A percentile compares a stretch with the other conserved stretches of the same genome.
phyloP scores from a whole-genome alignment of 2,329 filamentous ascomycete genomes.

The Cercospora sesami region DNA sequence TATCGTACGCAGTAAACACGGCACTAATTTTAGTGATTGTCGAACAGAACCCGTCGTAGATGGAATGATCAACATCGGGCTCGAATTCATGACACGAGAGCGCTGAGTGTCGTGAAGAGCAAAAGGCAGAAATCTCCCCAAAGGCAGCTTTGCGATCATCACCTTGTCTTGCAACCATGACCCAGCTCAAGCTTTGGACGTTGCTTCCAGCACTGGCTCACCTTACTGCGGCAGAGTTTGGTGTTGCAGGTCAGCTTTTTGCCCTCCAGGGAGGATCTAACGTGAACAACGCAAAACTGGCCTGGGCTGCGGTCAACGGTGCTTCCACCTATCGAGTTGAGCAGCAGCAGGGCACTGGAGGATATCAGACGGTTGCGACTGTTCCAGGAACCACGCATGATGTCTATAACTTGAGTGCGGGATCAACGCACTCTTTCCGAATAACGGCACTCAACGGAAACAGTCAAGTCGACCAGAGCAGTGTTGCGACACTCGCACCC shows the following conservation, averaged over 20 bases:
- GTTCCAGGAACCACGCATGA: slow-evolving; percentile 21
- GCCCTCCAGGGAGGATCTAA: slow-evolving; percentile 18
- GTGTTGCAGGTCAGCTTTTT: slow-evolving; percentile 26
- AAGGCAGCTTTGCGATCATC: neutral
- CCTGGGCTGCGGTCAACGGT: slow-evolving; percentile 19
- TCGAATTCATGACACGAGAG: neutral
- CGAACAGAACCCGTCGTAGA: neutral
- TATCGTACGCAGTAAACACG: neutral
- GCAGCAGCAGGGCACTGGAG: slow-evolving; percentile 14
- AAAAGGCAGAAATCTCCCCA: neutral
- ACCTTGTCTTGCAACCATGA: neutral
- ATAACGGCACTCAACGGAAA: slow-evolving; percentile 20
- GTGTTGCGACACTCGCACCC: slow-evolving; percentile 13
- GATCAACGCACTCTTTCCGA: slow-evolving; percentile 16
- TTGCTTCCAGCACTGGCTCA: slow-evolving; percentile 12
- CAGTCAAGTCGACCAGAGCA: slow-evolving; percentile 17
- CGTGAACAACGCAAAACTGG: slow-evolving; percentile 26
- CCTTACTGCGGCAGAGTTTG: slow-evolving; percentile 19
- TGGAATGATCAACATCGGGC: neutral
- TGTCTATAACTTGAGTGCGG: slow-evolving; percentile 17
- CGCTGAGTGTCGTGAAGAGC: neutral
- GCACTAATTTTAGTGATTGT: neutral
- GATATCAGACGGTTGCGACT: slow-evolving; percentile 16
- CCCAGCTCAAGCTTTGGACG: neutral
- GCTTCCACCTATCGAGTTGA: slow-evolving; percentile 22